These are phyloP conservation scores for Pseudogymnoascus sp. DNA, from an alignment of 2,329 filamentous ascomycete genomes.

Conservation along the genomic window DNA sequence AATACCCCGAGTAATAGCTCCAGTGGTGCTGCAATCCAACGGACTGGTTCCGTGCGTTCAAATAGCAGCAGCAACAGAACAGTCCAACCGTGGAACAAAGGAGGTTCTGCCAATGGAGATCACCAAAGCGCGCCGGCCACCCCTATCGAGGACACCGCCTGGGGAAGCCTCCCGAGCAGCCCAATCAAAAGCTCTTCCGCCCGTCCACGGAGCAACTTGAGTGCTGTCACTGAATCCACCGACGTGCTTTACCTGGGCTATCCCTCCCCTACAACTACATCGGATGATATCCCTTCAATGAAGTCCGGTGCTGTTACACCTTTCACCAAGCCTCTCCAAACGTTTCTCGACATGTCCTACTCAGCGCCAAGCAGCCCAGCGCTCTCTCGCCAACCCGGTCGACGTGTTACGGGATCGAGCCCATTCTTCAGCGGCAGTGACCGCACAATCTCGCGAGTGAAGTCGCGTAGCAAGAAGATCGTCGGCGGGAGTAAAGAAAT, in stretches of 20 bases:
- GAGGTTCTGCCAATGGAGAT: not conserved
- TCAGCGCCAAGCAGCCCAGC: not conserved
- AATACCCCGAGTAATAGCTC: slow-evolving; percentile 9
- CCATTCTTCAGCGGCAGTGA: slow-evolving; percentile 26
- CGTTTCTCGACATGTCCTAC: not conserved
- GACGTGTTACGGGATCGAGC: slow-evolving; percentile 21
- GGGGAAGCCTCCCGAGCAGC: slow-evolving; percentile 9
- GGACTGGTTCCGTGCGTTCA: slow-evolving; percentile 13
- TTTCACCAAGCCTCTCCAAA: not conserved
- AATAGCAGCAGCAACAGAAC: not conserved
- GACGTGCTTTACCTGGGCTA: slow-evolving; percentile 14
- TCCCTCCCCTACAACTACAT: not conserved
- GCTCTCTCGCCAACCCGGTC: slow-evolving; percentile 15
- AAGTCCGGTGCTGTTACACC: not conserved
- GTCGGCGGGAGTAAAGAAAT: not conserved
- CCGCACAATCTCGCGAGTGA: slow-evolving; percentile 14
- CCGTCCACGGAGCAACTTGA: slow-evolving; percentile 15
- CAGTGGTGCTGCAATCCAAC: not conserved
- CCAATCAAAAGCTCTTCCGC: slow-evolving; percentile 12
- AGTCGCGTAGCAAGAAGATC: not conserved
- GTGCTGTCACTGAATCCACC: slow-evolving; percentile 18
- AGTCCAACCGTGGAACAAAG: not conserved
- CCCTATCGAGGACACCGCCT: slow-evolving; percentile 20
- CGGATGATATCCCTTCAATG: not conserved
- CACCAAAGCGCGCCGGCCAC: not conserved